phyloP scores from a whole-genome alignment of 176 grass and related monocot genomes.

The Puccinellia tenuiflora region DNA sequence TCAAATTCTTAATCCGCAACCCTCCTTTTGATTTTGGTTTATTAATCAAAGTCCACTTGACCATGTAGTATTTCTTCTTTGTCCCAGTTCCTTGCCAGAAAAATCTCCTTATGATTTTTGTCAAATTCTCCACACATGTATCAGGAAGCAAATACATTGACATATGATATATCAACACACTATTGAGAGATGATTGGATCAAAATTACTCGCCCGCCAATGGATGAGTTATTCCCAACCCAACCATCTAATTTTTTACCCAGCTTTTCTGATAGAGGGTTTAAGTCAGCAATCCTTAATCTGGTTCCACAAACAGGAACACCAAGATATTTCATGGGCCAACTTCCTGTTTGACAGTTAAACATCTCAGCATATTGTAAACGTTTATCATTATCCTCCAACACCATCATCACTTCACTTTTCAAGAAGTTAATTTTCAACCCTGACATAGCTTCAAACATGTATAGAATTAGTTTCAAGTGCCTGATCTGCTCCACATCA shows the following conservation, averaged over 20 bases:
- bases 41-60: no score
- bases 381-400: neutral
- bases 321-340: neutral
- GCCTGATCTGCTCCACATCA: neutral
- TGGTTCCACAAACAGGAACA: neutral
- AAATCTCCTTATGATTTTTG: neutral
- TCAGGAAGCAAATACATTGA: neutral
- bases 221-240: neutral
- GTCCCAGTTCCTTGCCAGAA: neutral
- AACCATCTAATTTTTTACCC: neutral
- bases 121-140: accelerated
- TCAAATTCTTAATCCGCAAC: no score
- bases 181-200: neutral
- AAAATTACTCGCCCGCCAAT: no score
- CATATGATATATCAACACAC: neutral
- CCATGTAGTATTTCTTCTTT: neutral
- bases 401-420: neutral
- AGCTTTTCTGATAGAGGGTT: neutral
- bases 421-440: neutral
- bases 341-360: neutral
- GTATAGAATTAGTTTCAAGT: neutral
- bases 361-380: neutral
- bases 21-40: no score
- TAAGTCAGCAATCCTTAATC: neutral
- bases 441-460: neutral